Evolutionary conservation across 208 protist genomes (phyloP), one percentile per base, ranked within the genome.

Genomic region (Vickermania spadyakhi): DNA sequence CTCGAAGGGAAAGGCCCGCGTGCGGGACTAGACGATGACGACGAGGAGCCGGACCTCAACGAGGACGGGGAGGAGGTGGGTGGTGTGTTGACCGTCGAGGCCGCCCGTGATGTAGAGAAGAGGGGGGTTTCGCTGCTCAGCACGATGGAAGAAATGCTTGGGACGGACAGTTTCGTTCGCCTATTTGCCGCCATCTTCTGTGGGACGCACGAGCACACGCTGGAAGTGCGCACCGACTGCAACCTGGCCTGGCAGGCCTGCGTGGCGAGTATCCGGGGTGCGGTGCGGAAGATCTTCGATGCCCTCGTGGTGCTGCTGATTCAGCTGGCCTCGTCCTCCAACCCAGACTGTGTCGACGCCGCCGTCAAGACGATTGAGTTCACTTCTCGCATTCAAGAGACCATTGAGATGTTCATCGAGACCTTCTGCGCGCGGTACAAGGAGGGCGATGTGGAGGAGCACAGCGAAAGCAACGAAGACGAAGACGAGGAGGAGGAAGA

Each of bases 211-310:
- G 89, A 96, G 72, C 81, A 89, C 69, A 84, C 60, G 69, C 64
- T 71, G 1, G 73, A 62, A 30, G 89, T 96, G 52, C 83, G 89
- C 58, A 86, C 58, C 28, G 86, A 93, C 30, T 64, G 72, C 30
- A 93, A 88, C 73, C 73, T 80, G 73, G 89, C 89, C 42, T 96
- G 89, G 89, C 85, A 93, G 75, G 79, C 84, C 22, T 90, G 79
- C 58, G 89, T 96, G 26, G 89, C 89, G 13, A 93, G 84, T 73
- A 84, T 91, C 63, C 86, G 85, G 52, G 74, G 78, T 30, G 89
- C 85, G 0, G 72, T 93, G 2, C 77, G 79, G 57, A 96, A 96
- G 69, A 96, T 96, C 58, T 96, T 96, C 62, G 77, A 84, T 50
- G 72, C 72, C 42, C 68, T 96, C 13, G 73, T 81, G 13, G 58